These are phyloP conservation scores for Hygrocybe coccinea DNA, from an alignment of 768 basidiomycete species.

Conservation along the genomic window DNA sequence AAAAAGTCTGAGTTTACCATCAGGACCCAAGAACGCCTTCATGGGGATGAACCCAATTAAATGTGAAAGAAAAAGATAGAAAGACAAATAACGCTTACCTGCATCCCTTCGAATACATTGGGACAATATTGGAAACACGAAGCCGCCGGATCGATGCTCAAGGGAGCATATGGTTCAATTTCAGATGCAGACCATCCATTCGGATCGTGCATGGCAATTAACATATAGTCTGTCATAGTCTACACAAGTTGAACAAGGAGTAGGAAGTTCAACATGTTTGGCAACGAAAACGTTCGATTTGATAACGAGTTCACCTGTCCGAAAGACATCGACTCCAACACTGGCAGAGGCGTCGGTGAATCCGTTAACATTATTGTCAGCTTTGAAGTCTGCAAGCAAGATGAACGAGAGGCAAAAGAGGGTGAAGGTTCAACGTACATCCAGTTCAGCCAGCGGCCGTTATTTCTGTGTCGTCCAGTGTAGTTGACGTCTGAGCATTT, in stretches of 20 bases:
- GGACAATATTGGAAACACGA: conserved; percentile 86
- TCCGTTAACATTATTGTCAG: conserved; percentile 45
- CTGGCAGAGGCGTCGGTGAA: conserved; percentile 47
- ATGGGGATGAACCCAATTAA: background rate
- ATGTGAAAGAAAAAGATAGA: background rate
- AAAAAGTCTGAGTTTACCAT: conserved; percentile 74
- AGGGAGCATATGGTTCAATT: conserved; percentile 68
- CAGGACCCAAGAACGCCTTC: conserved; percentile 65
- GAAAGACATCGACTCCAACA: conserved; percentile 46
- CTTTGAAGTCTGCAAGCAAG: conserved; percentile 49
- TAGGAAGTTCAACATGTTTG: background rate
- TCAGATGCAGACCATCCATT: conserved; percentile 69
- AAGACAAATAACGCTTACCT: conserved; percentile 27
- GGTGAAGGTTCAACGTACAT: no score
- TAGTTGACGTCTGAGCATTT: no score
- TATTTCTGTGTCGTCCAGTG: no score
- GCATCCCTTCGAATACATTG: conserved; percentile 86
- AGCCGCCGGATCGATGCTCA: conserved; percentile 64
- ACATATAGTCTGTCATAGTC: conserved; percentile 78
- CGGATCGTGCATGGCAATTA: conserved; percentile 59
- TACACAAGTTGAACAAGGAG: conserved; percentile 22
- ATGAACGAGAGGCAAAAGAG: no score
- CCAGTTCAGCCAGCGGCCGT: no score
- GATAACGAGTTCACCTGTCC: conserved; percentile 57
- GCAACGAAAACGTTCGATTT: background rate